phyloP scores from a whole-genome alignment of 1,284 basidiomycete genomes.

The Ustilago tritici region DNA sequence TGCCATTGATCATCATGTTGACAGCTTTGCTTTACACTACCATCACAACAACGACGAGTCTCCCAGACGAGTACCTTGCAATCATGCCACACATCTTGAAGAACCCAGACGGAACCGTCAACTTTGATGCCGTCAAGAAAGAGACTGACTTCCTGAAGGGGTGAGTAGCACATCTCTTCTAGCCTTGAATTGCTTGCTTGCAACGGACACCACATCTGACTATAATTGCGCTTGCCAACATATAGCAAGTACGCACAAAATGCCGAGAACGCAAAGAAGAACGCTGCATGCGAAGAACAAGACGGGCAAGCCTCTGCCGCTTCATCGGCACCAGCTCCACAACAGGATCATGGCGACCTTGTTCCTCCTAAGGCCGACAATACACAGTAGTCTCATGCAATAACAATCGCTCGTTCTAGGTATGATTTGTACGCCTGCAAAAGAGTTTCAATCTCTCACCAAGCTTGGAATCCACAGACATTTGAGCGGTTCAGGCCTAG shows the following conservation, averaged over 20 bases:
- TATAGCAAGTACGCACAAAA: constrained; percentile 52
- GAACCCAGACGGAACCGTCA: constrained; percentile 55
- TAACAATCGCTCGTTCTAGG: background rate
- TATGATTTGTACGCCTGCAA: background rate
- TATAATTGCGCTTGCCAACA: background rate
- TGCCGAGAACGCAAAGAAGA: constrained; percentile 48
- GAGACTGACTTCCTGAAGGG: constrained; percentile 44
- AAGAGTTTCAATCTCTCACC: background rate
- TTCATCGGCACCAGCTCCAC: constrained; percentile 11
- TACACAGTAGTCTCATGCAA: background rate
- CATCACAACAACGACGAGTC: constrained; percentile 9
- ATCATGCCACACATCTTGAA: constrained; percentile 44
- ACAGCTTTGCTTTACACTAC: background rate
- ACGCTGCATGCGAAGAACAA: constrained; percentile 26
- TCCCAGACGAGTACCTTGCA: background rate
- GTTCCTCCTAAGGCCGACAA: constrained; percentile 32
- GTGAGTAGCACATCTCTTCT: constrained; percentile 23
- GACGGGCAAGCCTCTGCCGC: constrained; percentile 9
- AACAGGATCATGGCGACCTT: constrained; percentile 26
- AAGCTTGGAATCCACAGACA: background rate
- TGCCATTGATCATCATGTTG: background rate
- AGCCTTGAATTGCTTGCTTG: background rate
- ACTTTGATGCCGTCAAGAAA: constrained; percentile 47
- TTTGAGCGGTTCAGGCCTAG: background rate
- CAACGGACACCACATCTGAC: background rate